Base-by-base conservation (phyloP, 2,329 filamentous ascomycete species). In the Hypoxylon sp. region DNA sequence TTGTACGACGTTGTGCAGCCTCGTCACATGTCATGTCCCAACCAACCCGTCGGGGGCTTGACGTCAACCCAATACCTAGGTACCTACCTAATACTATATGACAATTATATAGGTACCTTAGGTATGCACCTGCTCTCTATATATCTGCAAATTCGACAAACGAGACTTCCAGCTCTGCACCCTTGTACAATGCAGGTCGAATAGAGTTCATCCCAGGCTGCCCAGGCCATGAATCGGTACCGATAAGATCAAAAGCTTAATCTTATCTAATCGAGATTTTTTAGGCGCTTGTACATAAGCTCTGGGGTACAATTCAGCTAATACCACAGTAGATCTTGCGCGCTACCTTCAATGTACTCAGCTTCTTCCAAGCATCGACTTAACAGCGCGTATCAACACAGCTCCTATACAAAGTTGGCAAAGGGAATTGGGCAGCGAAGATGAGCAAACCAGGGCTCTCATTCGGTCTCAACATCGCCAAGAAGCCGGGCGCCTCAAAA, bases 401-500 rank as follows among this genome's bases (percentile, higher is more conserved):
- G 14, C 36, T 40, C 42, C 52, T 18, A 8, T 24, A 26, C 24
- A 16, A 33, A 32, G 12, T 11, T 14, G 6, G 6, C 40, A 9
- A 32, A 42, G 16, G 22, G 18, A 14, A 12, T 36, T 9, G 8
- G 36, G 30, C 18, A 18, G 32, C n/a, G 22, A n/a, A 52, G 64
- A 52, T 77, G 75, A 76, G 70, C 28, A 77, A 76, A 54, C 70
- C 72, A 16, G 77, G 78, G 4, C 78, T 86, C 54, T 83, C 82
- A 18, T 85, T 84, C 70, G 89, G 89, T 52, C 82, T 91, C 38
- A 91, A 86, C 72, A 70, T 88, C 45, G 78, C 83, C 51, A 89
- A 88, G 73, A 91, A 90, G 76, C 74, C 82, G 1, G 79, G 78
- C 57, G 77, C 78, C 63, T 78, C 82, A 2, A 88, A 86, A 71